Evolutionary conservation across 176 grass and related monocot species (phyloP).

Genomic region (Aegilops umbellulata): DNA sequence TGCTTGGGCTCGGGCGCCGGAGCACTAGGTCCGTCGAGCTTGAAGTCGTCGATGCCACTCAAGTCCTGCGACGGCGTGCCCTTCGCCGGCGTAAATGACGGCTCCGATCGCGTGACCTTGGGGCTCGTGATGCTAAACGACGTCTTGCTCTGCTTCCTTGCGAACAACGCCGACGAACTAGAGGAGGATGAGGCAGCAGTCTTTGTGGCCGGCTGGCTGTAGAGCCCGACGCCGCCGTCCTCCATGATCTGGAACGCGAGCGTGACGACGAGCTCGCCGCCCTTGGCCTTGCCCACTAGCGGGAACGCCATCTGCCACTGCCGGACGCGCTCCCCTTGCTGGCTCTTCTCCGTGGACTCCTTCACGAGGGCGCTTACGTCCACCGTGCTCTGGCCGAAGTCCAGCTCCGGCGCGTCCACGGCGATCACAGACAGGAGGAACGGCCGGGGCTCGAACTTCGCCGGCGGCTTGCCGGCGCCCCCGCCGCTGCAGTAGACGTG

Average conservation of each 20-base stretch:
- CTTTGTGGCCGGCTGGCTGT: slow-evolving; percentile 44
- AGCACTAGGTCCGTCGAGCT: slow-evolving; percentile 59
- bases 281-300: slow-evolving; percentile 83
- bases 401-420: slow-evolving; percentile 83
- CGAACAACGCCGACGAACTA: slow-evolving; percentile 41
- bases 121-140: slow-evolving; percentile 91
- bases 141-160: slow-evolving; percentile 69
- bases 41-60: slow-evolving; percentile 84
- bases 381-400: slow-evolving; percentile 65
- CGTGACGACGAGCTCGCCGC: slow-evolving; percentile 71
- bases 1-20: slow-evolving; percentile 25
- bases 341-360: slow-evolving; percentile 73
- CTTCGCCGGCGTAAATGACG: slow-evolving; percentile 39
- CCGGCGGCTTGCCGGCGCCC: slow-evolving; percentile 48
- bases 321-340: slow-evolving; percentile 58
- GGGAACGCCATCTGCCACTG: slow-evolving; percentile 72
- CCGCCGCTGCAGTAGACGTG: slow-evolving; percentile 82
- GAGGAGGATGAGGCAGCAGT: slow-evolving; percentile 4
- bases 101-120: slow-evolving; percentile 45
- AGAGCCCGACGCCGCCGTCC: slow-evolving; percentile 70
- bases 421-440: slow-evolving; percentile 67
- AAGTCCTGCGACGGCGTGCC: slow-evolving; percentile 44
- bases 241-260: slow-evolving; percentile 97
- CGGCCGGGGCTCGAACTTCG: slow-evolving; percentile 48
- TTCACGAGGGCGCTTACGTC: slow-evolving; percentile 73